These are phyloP conservation scores for Ophiostoma sp. DNA, from an alignment of 2,329 filamentous ascomycete genomes.

Conservation along the genomic window DNA sequence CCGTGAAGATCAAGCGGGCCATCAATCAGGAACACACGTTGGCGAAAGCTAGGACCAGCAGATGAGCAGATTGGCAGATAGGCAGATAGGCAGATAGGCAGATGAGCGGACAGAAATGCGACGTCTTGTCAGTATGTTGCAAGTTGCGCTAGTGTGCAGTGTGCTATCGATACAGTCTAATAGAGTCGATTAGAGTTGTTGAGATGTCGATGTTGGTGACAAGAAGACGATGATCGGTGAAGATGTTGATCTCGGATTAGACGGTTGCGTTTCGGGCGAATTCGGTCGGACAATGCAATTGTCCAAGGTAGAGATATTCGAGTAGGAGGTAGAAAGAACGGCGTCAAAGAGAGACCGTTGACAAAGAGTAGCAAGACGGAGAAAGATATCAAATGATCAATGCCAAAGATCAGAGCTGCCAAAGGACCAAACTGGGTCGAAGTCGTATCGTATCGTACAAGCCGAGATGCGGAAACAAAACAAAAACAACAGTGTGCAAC, in stretches of 20 bases:
- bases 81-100: too few relatives aligned
- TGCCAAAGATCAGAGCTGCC: too few relatives aligned
- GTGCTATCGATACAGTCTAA: neutral
- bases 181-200: neutral
- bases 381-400: too few relatives aligned
- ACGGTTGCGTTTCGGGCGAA: neutral
- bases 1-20: slow-evolving; percentile 5
- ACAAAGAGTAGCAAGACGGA: too few relatives aligned
- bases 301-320: neutral
- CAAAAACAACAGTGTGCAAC: neutral
- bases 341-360: neutral
- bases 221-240: neutral
- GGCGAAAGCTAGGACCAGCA: neutral
- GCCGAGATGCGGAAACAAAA: neutral
- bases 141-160: neutral
- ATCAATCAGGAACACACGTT: slow-evolving; percentile 2
- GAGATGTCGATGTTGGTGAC: neutral
- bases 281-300: neutral
- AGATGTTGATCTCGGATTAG: neutral
- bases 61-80: neutral
- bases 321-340: too few relatives aligned
- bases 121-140: neutral
- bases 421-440: neutral
- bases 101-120: neutral
- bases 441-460: neutral